These are phyloP conservation scores for Diversispora epigaea DNA, from an alignment of 192 early-diverging fungal species.

Conservation along the genomic window DNA sequence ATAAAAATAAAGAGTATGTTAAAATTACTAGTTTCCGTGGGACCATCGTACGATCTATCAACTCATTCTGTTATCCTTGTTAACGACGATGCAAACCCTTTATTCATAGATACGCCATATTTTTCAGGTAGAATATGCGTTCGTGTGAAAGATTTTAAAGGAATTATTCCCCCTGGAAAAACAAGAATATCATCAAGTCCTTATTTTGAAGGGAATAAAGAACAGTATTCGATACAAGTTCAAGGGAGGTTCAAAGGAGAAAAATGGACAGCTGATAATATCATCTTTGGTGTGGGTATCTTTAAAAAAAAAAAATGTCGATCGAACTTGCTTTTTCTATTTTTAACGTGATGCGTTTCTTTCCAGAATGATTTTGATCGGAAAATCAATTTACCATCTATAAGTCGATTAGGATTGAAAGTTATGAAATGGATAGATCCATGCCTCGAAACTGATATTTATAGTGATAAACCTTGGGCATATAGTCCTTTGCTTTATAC, in stretches of 20 bases:
- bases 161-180: slow-evolving; percentile 47
- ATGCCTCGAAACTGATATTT: slow-evolving; percentile 68
- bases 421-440: slow-evolving; percentile 78
- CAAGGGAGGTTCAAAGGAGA: slow-evolving; percentile 71
- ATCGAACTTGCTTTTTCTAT: background rate
- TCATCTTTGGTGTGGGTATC: slow-evolving; percentile 66
- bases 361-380: slow-evolving; percentile 66
- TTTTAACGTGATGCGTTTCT: background rate
- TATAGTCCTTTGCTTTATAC: slow-evolving; percentile 69
- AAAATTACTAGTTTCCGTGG: slow-evolving; percentile 44
- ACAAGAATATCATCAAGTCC: slow-evolving; percentile 19
- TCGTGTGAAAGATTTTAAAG: slow-evolving; percentile 66
- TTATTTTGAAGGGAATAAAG: slow-evolving; percentile 61
- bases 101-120: slow-evolving; percentile 59
- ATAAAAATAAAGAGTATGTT: slow-evolving; percentile 9
- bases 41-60: slow-evolving; percentile 38
- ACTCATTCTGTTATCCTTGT: slow-evolving; percentile 42
- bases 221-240: slow-evolving; percentile 72
- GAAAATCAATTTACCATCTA: slow-evolving; percentile 65
- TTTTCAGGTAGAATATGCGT: slow-evolving; percentile 68
- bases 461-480: slow-evolving; percentile 70
- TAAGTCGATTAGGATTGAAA: slow-evolving; percentile 69
- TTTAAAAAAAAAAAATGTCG: too few species aligned
- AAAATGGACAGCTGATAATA: slow-evolving; percentile 59
- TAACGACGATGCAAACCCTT: slow-evolving; percentile 67